Evolutionary conservation across 2,329 filamentous ascomycete genomes (phyloP), one percentile per base, ranked within the genome.

Genomic region (Alternaria burnsii): DNA sequence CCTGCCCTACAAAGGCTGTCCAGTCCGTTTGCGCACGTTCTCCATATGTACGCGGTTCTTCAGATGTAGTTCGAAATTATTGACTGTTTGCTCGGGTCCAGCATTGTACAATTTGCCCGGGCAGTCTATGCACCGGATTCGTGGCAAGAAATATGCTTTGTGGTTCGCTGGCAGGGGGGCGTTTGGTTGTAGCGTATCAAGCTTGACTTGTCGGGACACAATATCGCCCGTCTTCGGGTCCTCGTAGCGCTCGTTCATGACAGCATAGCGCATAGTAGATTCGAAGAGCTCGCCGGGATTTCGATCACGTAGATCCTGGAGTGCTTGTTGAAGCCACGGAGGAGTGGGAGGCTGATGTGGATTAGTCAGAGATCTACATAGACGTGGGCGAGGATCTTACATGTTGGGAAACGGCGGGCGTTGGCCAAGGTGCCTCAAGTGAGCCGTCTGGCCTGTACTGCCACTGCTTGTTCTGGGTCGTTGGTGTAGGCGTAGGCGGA

Each of bases 21-120:
- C 73, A 22, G 62, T 74, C 24, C 77, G 71, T 52, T 69, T 75
- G n/a, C 74, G 72, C 18, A 79, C 77, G 28, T 73, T 77, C 40
- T 66, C 65, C 62, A 70, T 71, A 55, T 99, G 95, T 53, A 86
- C 83, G 43, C 91, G 87, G 78, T 97, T 97, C 78, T 90, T 92
- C 50, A 98, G 83, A 81, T 99, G 95, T 1, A 96, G 88, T 79
- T 97, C 92, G 65, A 99, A 99, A 74, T 97, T 97, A 46, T 89
- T 89, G 5, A 94, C 91, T 3, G 93, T 93, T 76, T 87, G 91
- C 24, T 90, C 92, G 0, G 94, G 93, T 0, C 93, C 92, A 0
- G 94, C 92, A 0, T 94, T 97, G 79, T 99, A 99, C 11, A 97
- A 83, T 79, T 97, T 98, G 30, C 92, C 93, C 0, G 93, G 92